phyloP scores from a whole-genome alignment of 2,329 filamentous ascomycete genomes.

The Fusarium secorum region DNA sequence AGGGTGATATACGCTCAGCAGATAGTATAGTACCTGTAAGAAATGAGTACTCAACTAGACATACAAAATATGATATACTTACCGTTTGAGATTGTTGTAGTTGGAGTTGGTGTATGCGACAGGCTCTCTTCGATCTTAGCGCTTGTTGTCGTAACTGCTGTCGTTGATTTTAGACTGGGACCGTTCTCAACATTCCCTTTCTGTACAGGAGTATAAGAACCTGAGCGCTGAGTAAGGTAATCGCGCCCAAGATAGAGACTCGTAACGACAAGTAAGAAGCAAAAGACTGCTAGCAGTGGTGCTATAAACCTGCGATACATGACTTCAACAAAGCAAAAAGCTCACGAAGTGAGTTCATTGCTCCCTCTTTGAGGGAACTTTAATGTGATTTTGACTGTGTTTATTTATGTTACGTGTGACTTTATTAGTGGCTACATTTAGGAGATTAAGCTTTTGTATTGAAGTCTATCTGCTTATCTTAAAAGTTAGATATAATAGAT shows the following conservation, averaged over 20 bases:
- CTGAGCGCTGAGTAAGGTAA: slow-evolving; percentile 14
- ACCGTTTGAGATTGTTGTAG: slow-evolving; percentile 14
- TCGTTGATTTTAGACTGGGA: not conserved
- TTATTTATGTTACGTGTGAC: too few species aligned
- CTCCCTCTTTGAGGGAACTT: too few species aligned
- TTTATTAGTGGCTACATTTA: too few species aligned
- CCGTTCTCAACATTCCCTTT: not conserved
- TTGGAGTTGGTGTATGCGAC: not conserved
- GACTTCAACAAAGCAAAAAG: not conserved
- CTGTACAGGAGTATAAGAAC: slow-evolving; percentile 1
- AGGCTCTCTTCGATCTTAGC: not conserved
- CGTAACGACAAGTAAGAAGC: slow-evolving; percentile 24
- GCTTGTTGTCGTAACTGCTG: not conserved
- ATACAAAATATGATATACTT: fast-evolving
- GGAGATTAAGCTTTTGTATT: too few species aligned
- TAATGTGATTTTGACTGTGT: too few species aligned
- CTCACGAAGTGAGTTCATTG: not conserved
- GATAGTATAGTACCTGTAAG: slow-evolving; percentile 44
- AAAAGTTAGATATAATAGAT: too few species aligned
- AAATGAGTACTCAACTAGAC: not conserved
- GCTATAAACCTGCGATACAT: slow-evolving; percentile 27
- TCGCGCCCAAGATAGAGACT: slow-evolving; percentile 31
- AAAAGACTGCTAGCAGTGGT: slow-evolving; percentile 22
- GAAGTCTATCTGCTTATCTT: too few species aligned
- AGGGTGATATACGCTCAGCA: slow-evolving; percentile 30